Base-by-base conservation (phyloP, 371 early-diverging fungal genomes). In the Apophysomyces trapeziformis region DNA sequence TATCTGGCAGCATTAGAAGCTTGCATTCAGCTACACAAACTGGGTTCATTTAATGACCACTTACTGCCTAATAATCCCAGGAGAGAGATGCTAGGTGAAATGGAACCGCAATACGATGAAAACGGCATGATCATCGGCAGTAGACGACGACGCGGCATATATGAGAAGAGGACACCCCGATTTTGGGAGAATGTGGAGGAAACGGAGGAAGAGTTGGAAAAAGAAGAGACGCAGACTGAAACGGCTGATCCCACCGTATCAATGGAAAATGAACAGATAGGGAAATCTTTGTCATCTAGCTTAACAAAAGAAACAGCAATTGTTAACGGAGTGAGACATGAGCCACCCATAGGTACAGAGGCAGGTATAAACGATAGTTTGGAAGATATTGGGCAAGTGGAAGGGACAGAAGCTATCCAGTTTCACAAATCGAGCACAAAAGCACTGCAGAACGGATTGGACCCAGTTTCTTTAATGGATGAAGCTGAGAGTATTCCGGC, bases 1-100 rank as follows among this genome's bases (percentile, higher is more conserved):
- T 87, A 90, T 12, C 70, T 85, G 2, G 93, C 89, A 0, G 90
- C 93, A 0, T 84, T 93, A 43, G 85, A 92, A 39, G 84, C 89
- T 0, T 87, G 92, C 58, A 85, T 87, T 57, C 71, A 82, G 58
- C 79, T 97, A 7, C 88, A 92, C 46, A 66, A 67, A 18, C 44
- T 78, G 1, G 88, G 91, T 3, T 93, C 89, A 0, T 75, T 96
- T 36, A 87, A 93, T 68, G 91, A 95, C 38, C 82, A 89, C 47
- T 77, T 97, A 18, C 57, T 89, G 18, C 95, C 95, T 0, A 67
- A 64, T 8, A 72, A 72, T 41, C 56, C 60, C 4, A 68, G 62
- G 6, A 67, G 67, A 12, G 83, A 87, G 36, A 68, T 77, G 45
- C 63, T 79, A 18, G 78, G 76, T 60, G 80, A 82, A 12, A 73